Evolutionary conservation across 495 filamentous ascomycete species (phyloP).

Genomic region (Hyaloscypha bicolor): DNA sequence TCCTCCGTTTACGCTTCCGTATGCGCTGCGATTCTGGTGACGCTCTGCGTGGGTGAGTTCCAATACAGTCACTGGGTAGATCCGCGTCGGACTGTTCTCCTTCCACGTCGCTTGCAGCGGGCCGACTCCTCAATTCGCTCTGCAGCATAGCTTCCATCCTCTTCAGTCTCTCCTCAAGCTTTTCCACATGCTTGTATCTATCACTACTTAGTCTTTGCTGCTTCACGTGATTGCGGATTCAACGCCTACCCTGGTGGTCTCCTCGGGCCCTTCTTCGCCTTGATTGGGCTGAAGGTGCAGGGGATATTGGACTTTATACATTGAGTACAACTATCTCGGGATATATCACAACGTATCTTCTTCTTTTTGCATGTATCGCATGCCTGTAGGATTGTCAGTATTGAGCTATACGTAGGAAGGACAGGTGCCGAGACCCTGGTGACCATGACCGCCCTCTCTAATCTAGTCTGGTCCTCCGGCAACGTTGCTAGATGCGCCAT

Average conservation of each 20-base stretch:
- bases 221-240: conserved; percentile 16
- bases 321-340: conserved; percentile 90
- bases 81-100: conserved; percentile 18
- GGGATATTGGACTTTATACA: conserved; percentile 97
- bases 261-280: conserved; percentile 94
- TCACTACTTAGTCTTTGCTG: conserved; percentile 42
- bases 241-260: conserved; percentile 69
- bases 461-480: conserved; percentile 27
- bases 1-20: conserved; percentile 13
- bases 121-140: conserved; percentile 18
- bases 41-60: conserved; percentile 13
- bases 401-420: conserved; percentile 27
- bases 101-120: conserved; percentile 39
- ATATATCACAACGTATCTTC: conserved; percentile 99
- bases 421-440: conserved; percentile 27
- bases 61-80: conserved; percentile 22
- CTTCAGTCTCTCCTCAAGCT: conserved; percentile 89
- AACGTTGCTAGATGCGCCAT: conserved; percentile 28
- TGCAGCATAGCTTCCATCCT: conserved; percentile 90
- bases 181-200: conserved; percentile 91
- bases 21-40: conserved; percentile 5
- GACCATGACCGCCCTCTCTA: conserved; percentile 27
- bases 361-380: conserved; percentile 99
- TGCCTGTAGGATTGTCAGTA: conserved; percentile 56
- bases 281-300: conserved; percentile 93